Evolutionary conservation across 495 filamentous ascomycete genomes (phyloP), one percentile per base, ranked within the genome.

Genomic region (Aspergillus sclerotiicarbonarius): DNA sequence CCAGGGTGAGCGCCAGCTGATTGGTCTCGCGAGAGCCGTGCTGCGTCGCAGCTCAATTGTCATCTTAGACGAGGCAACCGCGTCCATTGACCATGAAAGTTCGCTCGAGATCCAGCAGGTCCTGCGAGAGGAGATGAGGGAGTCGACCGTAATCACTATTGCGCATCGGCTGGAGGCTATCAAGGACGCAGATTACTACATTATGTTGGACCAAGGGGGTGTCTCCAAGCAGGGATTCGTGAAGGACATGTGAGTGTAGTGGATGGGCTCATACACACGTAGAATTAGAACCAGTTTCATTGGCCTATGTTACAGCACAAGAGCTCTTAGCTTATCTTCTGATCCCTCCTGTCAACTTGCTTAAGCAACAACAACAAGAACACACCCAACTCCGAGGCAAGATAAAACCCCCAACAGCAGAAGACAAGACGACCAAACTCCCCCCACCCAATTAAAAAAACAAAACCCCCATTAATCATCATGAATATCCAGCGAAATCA

Each of bases 61-160:
- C 30, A 77, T 92, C 45, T 68, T 92, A 59, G 89, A 92, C 60
- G 89, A 92, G 70, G 91, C 91, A 16, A 96, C 91, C n/a, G 90
- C 90, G 15, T 88, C 84, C 13, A 91, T 96, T 58, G 91, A 96
- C 63, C 80, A 80, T 59, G 84, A 87, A 67, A 94, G 89, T 1
- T 88, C 89, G n/a, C 71, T 83, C 62, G 78, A 86, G 54, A 90
- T 94, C 47, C 90, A 96, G 75, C 78, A 84, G 63, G 76, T 94
- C 33, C 67, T 96, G 54, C 71, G 87, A 31, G 85, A 90, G 62
- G 90, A 93, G 76, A 76, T 94, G 74, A 76, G 70, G 48, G 75
- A 86, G 37, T 92, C 88, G 59, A 96, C 91, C 3, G 90, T 96
- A 13, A 86, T 96, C 49, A 92, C 89, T 4, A 91, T 96, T 71